Base-by-base conservation (phyloP, 129 eudicot genomes). In the Pittosporum tobira region DNA sequence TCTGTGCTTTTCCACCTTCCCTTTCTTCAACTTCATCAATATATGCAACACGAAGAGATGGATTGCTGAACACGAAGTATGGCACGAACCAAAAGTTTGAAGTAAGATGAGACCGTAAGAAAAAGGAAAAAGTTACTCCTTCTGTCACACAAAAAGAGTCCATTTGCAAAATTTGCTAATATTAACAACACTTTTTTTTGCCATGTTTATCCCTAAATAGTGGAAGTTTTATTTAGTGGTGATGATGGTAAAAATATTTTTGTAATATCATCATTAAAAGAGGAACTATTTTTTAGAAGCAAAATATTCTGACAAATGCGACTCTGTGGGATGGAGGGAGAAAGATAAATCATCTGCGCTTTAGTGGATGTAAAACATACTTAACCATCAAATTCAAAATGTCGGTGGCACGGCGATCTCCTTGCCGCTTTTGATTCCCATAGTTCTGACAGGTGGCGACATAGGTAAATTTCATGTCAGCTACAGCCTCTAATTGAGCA, bases 361-460 rank as follows among this genome's bases (percentile, higher is more conserved):
- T 52, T 43, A 56, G 28, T n/a, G 31, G 36, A 49, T 49, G 44
- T 19, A 18, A 58, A 59, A 77, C 99, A 73, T 81, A 93, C 99
- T 87, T 93, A 56, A 84, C 96, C 99, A 93, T 83, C 75, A 93
- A 72, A 71, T 93, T 93, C 68, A 93, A 66, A 70, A 93, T 93
- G 67, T 93, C 99, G 11, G 99, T 87, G 30, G 99, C 99, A 70
- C 88, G 99, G 26, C 99, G 96, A 81, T 93, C 99, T 51, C 99
- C 96, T 63, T 87, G 77, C 5, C 91, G 84, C 73, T 93, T 93
- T 77, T 93, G 99, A 75, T 83, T 93, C 22, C 99, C 99, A 77
- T 87, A 93, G 55, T 80, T 87, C 74, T 93, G 99, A 51, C 99
- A 93, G 36, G 99, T 93, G 3, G 99, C 96, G 22, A 93, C 94